A percentile compares a stretch with the other conserved stretches of the same genome.
Conservation (phyloP, 257 asterid species). For the Fraxinus cuspidata region DNA sequence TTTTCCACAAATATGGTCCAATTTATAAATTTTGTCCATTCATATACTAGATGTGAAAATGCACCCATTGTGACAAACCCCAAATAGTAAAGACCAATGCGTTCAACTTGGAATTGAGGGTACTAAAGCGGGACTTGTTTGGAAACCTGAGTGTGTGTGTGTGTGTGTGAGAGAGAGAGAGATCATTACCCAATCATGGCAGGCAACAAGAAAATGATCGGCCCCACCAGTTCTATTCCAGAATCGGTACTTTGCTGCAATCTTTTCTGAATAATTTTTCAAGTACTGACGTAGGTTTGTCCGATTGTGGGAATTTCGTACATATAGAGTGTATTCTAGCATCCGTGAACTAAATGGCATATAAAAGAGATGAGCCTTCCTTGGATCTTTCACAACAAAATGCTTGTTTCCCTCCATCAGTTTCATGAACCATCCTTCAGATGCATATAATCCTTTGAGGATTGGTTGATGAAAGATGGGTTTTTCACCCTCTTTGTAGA, state of each 20-base stretch:
- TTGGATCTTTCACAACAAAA: constrained; percentile 71
- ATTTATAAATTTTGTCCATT: not conserved
- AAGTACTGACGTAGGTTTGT: constrained; percentile 70
- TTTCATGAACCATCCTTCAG: constrained; percentile 98
- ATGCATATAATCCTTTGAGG: constrained; percentile 79
- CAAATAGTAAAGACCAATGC: not conserved
- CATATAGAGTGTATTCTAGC: constrained; percentile 63
- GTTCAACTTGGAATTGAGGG: not conserved
- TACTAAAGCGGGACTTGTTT: not conserved
- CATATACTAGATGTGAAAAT: not conserved
- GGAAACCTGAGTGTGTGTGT: not conserved
- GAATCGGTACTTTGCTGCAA: constrained; percentile 75
- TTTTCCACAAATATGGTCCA: not conserved
- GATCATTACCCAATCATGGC: constrained; percentile 88
- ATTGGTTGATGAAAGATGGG: constrained; percentile 88
- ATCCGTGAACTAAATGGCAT: constrained; percentile 86
- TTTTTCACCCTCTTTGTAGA: constrained; percentile 77
- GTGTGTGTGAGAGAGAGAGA: not conserved
- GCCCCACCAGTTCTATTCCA: constrained; percentile 97
- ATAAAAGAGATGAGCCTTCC: constrained; percentile 82
- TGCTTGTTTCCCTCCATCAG: constrained; percentile 79
- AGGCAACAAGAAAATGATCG: constrained; percentile 91
- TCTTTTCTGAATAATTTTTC: constrained; percentile 68
- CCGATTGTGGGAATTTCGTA: constrained; percentile 74
- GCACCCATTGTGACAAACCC: not conserved